phyloP scores from a whole-genome alignment of 2,329 filamentous ascomycete species.

The Aspergillus japonicus region DNA sequence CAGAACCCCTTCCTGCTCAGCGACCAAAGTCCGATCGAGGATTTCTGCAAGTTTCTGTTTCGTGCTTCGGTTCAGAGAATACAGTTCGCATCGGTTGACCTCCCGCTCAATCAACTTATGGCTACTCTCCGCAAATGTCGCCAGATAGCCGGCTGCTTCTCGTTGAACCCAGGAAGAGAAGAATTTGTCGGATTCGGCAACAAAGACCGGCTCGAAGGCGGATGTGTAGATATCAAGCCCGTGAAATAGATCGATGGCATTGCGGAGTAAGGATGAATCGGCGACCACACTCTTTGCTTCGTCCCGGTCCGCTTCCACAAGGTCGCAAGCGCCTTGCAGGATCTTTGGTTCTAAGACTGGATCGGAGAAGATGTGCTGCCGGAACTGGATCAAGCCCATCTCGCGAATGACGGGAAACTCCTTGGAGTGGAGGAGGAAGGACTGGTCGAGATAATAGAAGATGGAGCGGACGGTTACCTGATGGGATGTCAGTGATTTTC shows the following conservation, averaged over 20 bases:
- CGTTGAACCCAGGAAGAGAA: conserved; percentile 68
- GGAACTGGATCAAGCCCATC: conserved; percentile 74
- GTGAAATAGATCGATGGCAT: conserved; percentile 78
- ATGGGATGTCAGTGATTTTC: neutral
- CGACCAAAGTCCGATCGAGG: conserved; percentile 71
- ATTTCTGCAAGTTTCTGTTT: conserved; percentile 71
- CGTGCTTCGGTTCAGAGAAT: conserved; percentile 79
- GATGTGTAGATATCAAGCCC: conserved; percentile 78
- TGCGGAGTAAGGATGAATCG: conserved; percentile 65
- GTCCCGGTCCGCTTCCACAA: conserved; percentile 71
- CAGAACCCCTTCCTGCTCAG: conserved; percentile 64
- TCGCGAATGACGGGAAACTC: conserved; percentile 73
- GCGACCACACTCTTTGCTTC: conserved; percentile 53
- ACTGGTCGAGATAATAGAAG: conserved; percentile 91
- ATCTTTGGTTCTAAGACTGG: conserved; percentile 53
- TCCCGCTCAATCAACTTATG: conserved; percentile 70
- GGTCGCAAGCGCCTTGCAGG: conserved; percentile 70
- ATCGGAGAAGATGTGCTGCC: conserved; percentile 59
- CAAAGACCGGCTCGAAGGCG: conserved; percentile 74
- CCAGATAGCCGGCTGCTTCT: conserved; percentile 63
- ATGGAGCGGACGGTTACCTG: conserved; percentile 78
- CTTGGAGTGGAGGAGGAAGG: conserved; percentile 75
- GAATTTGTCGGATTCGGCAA: conserved; percentile 66
- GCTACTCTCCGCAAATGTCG: conserved; percentile 72
- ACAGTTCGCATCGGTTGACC: conserved; percentile 72